A percentile compares a stretch with the other conserved stretches of the same genome.
phyloP scores from a whole-genome alignment of 2,329 filamentous ascomycete genomes.

The Epicoccum sorghinum region DNA sequence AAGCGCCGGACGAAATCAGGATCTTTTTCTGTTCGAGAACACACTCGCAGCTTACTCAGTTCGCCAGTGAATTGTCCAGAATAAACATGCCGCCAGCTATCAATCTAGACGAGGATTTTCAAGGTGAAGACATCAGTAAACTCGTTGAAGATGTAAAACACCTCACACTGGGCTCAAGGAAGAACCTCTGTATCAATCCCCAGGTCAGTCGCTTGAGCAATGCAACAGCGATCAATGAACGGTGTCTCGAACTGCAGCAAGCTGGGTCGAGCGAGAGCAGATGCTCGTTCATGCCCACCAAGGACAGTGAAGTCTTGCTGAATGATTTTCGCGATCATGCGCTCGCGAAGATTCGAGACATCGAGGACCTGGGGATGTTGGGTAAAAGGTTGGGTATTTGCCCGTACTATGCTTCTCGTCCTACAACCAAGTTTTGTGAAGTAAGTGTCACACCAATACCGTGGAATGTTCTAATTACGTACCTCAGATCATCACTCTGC shows the following conservation, averaged over 20 bases:
- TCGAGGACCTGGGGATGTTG: slow-evolving; percentile 83
- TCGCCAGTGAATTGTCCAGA: slow-evolving; percentile 79
- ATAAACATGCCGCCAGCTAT: slow-evolving; percentile 79
- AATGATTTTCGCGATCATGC: slow-evolving; percentile 85
- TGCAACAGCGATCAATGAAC: slow-evolving; percentile 87
- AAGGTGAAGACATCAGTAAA: slow-evolving; percentile 23
- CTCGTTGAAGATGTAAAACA: slow-evolving; percentile 73
- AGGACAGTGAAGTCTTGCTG: slow-evolving; percentile 73
- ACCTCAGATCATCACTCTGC: slow-evolving; percentile 78
- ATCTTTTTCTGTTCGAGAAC: slow-evolving; percentile 93
- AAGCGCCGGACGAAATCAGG: slow-evolving; percentile 71
- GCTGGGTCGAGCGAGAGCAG: slow-evolving; percentile 65
- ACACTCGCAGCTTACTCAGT: slow-evolving; percentile 89
- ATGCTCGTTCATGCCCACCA: slow-evolving; percentile 79
- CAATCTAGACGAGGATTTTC: slow-evolving; percentile 26
- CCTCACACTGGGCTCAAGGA: slow-evolving; percentile 81
- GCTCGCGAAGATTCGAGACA: slow-evolving; percentile 85
- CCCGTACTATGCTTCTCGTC: slow-evolving; percentile 93
- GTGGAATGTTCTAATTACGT: slow-evolving; percentile 1
- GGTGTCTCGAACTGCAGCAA: slow-evolving; percentile 88
- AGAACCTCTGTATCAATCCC: slow-evolving; percentile 88
- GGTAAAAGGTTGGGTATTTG: slow-evolving; percentile 83
- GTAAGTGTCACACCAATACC: slow-evolving; percentile 36
- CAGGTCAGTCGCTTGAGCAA: slow-evolving; percentile 73
- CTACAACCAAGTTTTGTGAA: slow-evolving; percentile 81